Conservation (phyloP, 192 early-diverging fungal species). For the Coemansia sp. region DNA sequence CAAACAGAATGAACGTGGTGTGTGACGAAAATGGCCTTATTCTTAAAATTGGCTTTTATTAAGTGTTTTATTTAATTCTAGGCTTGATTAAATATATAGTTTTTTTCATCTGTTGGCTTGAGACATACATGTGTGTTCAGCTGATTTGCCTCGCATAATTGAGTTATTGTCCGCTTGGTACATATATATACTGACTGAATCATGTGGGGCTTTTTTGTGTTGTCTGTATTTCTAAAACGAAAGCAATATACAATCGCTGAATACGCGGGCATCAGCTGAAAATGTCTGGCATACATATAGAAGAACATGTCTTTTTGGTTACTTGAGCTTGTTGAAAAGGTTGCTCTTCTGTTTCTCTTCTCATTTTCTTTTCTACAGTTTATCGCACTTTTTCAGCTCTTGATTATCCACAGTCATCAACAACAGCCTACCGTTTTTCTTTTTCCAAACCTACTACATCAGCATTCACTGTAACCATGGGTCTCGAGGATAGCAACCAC, state of each 20-base stretch:
- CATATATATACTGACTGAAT: too few species aligned
- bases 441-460: background rate
- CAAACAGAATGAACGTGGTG: constrained; percentile 32
- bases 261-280: too few species aligned
- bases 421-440: too few species aligned
- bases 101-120: background rate
- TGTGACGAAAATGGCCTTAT: constrained; percentile 20
- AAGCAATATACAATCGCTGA: background rate
- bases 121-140: too few species aligned
- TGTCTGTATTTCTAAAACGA: background rate
- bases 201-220: background rate
- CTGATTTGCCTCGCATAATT: too few species aligned
- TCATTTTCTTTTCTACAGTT: too few species aligned
- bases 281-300: too few species aligned
- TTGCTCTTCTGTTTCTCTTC: too few species aligned
- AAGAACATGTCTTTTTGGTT: too few species aligned
- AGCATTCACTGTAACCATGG: background rate
- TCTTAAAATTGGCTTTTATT: constrained; percentile 4
- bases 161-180: background rate
- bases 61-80: background rate
- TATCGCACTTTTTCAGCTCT: too few species aligned
- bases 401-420: too few species aligned
- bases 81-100: background rate
- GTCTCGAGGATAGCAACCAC: constrained; percentile 2
- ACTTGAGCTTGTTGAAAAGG: too few species aligned